phyloP scores from a whole-genome alignment of 441 rosid genomes.

The Erysimum cheiri region DNA sequence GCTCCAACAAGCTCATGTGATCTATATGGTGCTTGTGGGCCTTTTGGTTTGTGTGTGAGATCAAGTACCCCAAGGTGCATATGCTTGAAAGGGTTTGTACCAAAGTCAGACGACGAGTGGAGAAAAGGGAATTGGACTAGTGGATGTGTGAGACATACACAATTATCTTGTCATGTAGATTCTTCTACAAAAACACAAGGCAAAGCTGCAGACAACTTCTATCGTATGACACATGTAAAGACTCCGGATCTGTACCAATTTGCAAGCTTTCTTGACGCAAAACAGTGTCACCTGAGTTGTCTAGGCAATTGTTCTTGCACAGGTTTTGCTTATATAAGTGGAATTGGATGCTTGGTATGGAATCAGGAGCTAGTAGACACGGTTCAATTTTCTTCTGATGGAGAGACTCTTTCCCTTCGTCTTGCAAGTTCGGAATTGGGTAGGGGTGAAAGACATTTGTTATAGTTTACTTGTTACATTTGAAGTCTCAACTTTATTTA shows the following conservation, averaged over 20 bases:
- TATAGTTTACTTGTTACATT: not conserved
- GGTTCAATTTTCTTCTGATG: conserved; percentile 40
- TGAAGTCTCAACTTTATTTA: conserved; percentile 24
- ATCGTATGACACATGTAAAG: conserved; percentile 33
- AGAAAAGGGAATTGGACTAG: conserved; percentile 48
- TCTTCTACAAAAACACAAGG: conserved; percentile 9
- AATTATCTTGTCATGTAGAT: conserved; percentile 34
- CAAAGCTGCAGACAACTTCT: conserved; percentile 39
- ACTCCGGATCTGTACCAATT: conserved; percentile 51
- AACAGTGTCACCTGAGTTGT: conserved; percentile 38
- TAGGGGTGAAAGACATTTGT: conserved; percentile 30
- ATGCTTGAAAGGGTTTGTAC: conserved; percentile 45
- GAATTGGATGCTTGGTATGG: conserved; percentile 58
- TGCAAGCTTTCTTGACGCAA: conserved; percentile 21
- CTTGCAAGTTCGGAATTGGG: conserved; percentile 49
- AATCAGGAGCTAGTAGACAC: conserved; percentile 45
- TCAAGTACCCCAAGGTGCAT: conserved; percentile 44
- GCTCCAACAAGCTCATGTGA: conserved; percentile 46
- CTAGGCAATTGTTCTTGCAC: conserved; percentile 53
- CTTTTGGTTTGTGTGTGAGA: conserved; percentile 46
- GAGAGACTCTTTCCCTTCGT: conserved; percentile 49
- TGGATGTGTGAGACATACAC: conserved; percentile 48
- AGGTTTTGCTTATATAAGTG: conserved; percentile 50
- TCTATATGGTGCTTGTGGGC: conserved; percentile 55
- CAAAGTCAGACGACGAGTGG: conserved; percentile 50